These are phyloP conservation scores for Lachancea meyersii DNA, from an alignment of 805 yeast genomes.

Conservation along the genomic window DNA sequence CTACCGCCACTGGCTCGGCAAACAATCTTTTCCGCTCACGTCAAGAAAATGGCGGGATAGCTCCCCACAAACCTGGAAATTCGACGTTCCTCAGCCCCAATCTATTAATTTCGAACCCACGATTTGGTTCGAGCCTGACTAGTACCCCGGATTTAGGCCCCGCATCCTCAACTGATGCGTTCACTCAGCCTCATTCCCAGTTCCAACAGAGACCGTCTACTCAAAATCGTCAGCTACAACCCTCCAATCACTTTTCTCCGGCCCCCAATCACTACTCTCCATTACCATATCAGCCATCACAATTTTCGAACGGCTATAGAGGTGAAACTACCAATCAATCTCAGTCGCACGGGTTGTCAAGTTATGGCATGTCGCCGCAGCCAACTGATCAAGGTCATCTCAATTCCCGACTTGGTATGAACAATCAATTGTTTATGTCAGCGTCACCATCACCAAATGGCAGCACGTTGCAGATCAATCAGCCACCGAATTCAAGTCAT, in stretches of 20 bases:
- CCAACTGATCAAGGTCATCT: neutral
- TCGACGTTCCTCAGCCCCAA: neutral
- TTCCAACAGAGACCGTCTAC: neutral
- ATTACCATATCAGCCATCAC: slow-evolving; percentile 1
- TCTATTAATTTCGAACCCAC: neutral
- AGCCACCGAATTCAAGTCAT: neutral
- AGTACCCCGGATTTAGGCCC: neutral
- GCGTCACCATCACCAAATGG: slow-evolving; percentile 26
- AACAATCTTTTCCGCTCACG: slow-evolving; percentile 26
- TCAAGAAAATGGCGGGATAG: neutral
- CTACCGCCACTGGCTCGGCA: slow-evolving; percentile 33
- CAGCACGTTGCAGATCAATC: slow-evolving; percentile 10
- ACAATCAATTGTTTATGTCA: slow-evolving; percentile 25
- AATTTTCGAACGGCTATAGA: neutral
- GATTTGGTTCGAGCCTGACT: neutral
- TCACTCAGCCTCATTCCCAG: neutral
- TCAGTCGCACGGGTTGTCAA: neutral
- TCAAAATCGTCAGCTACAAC: neutral
- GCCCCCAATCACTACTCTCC: neutral
- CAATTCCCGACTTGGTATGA: slow-evolving; percentile 12
- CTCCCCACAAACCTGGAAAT: neutral
- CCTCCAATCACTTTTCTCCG: neutral
- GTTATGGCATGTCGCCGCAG: slow-evolving; percentile 4
- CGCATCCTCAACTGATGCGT: neutral
- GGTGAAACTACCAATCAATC: neutral